A percentile compares a stretch with the other conserved stretches of the same genome.
Conservation (phyloP, 106 monocot genomes). For the Phalaenopsis aphrodite region DNA sequence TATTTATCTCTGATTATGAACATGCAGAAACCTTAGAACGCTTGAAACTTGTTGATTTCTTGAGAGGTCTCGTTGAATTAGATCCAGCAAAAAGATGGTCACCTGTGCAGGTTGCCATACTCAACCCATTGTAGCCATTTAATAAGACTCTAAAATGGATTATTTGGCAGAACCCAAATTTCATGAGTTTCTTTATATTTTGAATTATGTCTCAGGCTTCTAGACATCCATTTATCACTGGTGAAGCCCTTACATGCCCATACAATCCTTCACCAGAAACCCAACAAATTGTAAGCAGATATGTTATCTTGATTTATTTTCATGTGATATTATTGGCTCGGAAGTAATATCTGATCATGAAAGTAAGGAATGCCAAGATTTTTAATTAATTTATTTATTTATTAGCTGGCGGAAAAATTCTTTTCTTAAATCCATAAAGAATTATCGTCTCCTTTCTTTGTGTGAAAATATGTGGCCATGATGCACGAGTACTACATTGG, state of each 20-base stretch:
- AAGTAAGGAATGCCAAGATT: neutral
- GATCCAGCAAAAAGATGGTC: conserved; percentile 96
- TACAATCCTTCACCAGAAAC: conserved; percentile 65
- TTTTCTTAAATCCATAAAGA: neutral
- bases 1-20: conserved; percentile 4
- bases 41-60: conserved; percentile 81
- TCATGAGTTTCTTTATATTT: neutral
- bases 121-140: neutral
- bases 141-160: neutral
- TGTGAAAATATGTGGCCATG: neutral
- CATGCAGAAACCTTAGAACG: conserved; percentile 52
- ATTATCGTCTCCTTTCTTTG: neutral
- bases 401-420: neutral
- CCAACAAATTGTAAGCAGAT: conserved; percentile 71
- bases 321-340: neutral
- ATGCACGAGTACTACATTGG: neutral
- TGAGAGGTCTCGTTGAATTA: conserved; percentile 88
- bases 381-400: neutral
- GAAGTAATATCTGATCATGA: neutral
- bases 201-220: conserved; percentile 57
- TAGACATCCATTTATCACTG: conserved; percentile 93
- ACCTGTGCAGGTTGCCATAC: conserved; percentile 72
- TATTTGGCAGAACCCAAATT: neutral
- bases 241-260: conserved; percentile 67
- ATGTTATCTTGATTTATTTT: neutral